phyloP scores from a whole-genome alignment of 2,329 filamentous ascomycete species.

The Penicillium sumatraense region DNA sequence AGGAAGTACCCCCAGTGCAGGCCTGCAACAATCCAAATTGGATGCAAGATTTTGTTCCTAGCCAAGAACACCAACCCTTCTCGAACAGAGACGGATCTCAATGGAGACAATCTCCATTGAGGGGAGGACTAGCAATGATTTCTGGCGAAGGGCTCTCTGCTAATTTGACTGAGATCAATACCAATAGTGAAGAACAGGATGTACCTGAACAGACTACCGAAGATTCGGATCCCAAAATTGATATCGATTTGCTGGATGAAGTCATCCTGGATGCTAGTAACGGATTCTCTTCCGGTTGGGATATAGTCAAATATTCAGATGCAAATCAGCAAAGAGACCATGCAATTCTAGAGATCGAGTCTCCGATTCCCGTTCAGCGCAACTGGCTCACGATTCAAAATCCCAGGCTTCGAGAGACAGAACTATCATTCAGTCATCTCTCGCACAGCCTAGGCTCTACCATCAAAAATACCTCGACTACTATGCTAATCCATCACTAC shows the following conservation, averaged over 20 bases:
- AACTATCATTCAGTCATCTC: background rate
- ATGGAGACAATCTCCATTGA: background rate
- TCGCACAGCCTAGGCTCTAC: background rate
- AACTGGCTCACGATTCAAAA: background rate
- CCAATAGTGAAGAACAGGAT: background rate
- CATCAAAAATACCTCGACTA: background rate
- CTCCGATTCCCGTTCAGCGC: background rate
- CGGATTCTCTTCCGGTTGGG: background rate
- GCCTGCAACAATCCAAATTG: background rate
- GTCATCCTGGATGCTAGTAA: background rate
- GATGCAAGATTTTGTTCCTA: background rate
- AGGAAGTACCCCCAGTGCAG: background rate
- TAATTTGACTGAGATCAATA: background rate
- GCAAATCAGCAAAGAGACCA: background rate
- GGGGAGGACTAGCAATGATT: background rate
- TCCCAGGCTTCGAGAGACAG: too few species aligned
- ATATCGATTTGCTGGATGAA: background rate
- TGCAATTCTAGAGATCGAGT: background rate
- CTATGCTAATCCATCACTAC: background rate
- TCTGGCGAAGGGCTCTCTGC: background rate
- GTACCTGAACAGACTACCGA: background rate
- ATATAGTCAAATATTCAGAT: background rate
- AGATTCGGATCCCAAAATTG: background rate
- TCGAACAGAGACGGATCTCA: background rate
- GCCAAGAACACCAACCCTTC: background rate